A percentile compares a stretch with the other conserved stretches of the same genome.
These are phyloP conservation scores for Tetradesmus obliquus DNA, from an alignment of 139 green algal species.

Conservation along the genomic window DNA sequence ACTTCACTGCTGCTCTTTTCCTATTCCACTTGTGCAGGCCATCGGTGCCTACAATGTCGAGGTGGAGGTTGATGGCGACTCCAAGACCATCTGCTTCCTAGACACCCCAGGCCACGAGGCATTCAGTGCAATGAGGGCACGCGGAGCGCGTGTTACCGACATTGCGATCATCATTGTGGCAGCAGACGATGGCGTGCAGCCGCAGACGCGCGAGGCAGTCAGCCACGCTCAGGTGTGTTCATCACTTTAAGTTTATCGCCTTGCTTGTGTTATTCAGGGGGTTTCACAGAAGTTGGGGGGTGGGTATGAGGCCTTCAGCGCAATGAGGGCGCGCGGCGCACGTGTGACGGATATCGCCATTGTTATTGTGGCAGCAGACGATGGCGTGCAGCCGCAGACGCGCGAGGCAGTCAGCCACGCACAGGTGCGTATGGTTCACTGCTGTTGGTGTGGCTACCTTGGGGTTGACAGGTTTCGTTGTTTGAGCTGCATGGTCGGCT, in stretches of 20 bases:
- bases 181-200: slow-evolving; percentile 96
- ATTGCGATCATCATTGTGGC: slow-evolving; percentile 98
- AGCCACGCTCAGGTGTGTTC: slow-evolving; percentile 89
- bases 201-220: slow-evolving; percentile 97
- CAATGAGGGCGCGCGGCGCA: slow-evolving; percentile 89
- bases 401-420: slow-evolving; percentile 95
- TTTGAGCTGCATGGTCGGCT: too few relatives aligned
- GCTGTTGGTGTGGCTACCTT: slow-evolving; percentile 41
- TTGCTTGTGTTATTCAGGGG: background rate
- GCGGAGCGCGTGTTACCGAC: slow-evolving; percentile 90
- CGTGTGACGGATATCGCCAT: slow-evolving; percentile 97
- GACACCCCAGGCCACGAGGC: slow-evolving; percentile 98
- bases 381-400: slow-evolving; percentile 97
- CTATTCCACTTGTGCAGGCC: slow-evolving; percentile 61
- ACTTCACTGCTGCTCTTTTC: too few relatives aligned
- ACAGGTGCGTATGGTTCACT: slow-evolving; percentile 86
- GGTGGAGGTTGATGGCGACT: slow-evolving; percentile 66
- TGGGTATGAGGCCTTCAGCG: slow-evolving; percentile 91
- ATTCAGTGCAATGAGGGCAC: slow-evolving; percentile 97
- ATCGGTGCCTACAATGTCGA: slow-evolving; percentile 97
- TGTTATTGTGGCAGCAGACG: slow-evolving; percentile 97
- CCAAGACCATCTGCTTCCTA: slow-evolving; percentile 92
- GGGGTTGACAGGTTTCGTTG: too few relatives aligned
- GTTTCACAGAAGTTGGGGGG: background rate
- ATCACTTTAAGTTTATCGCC: background rate